Evolutionary conservation across 1,284 basidiomycete genomes (phyloP), one percentile per base, ranked within the genome.

Genomic region (Puccinia horiana): DNA sequence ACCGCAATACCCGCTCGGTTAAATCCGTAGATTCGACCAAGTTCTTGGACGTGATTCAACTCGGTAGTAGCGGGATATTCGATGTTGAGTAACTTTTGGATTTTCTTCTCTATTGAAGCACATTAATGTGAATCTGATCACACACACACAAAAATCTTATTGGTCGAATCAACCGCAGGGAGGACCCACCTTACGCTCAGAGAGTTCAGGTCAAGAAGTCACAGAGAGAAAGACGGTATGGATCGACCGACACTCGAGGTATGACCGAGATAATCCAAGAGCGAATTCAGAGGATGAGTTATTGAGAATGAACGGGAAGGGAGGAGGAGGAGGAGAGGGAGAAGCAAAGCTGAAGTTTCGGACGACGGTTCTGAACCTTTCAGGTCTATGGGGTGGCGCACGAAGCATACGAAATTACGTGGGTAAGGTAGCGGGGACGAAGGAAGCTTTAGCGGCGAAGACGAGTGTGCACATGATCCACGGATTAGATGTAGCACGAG

Each of bases 331-430:
- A 44, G n/a, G 2, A 26, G 65, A 20, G 20, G 37, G 6, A 11
- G 2, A 12, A n/a, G n/a, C n/a, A 9, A 58, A n/a, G 12, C 44
- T 47, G 32, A 26, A 18, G 20, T 35, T 76, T 23, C n/a, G 88
- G 86, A 84, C 84, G 1, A 90, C 90, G 0, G 90, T 92, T 0
- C 87, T 92, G 47, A 89, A 92, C 84, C 89, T 92, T n/a, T 87
- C 88, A 20, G 91, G 91, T 0, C 87, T 92, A 3, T 92, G 91
- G 90, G 91, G 91, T 29, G 90, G 90, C 0, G 83, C 86, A 20
- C 88, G 91, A 6, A 86, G 87, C 6, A 86, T 88, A 20, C 87
- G 88, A 69, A 90, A 90, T 83, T 91, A 89, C 89, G 88, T 92
- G 11, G 84, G 85, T 0, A 88, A 88, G 32, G 88, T 92, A 18